A percentile compares a stretch with the other conserved stretches of the same genome.
phyloP scores from a whole-genome alignment of 208 protist species.

The Trypanosoma brucei region DNA sequence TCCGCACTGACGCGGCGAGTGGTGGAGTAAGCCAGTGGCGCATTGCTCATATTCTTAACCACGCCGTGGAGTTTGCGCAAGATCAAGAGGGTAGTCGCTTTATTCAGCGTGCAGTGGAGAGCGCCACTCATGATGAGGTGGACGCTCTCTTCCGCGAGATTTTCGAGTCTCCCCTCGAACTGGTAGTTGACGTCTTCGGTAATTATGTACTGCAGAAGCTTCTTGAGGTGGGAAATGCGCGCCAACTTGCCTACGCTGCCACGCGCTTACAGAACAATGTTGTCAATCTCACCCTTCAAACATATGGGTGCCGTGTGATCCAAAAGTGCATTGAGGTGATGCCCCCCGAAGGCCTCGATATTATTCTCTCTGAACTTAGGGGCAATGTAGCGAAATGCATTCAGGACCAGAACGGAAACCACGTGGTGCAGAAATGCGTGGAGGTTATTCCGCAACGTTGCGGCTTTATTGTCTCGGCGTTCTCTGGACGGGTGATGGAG shows the following conservation, averaged over 20 bases:
- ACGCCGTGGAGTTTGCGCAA: slow-evolving; percentile 93
- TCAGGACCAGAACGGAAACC: slow-evolving; percentile 99
- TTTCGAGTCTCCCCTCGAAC: slow-evolving; percentile 76
- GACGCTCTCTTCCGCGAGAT: slow-evolving; percentile 92
- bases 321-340: slow-evolving; percentile 97
- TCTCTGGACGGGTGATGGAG: slow-evolving; percentile 91
- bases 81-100: slow-evolving; percentile 98
- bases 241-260: slow-evolving; percentile 79
- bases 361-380: slow-evolving; percentile 92
- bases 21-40: slow-evolving; percentile 37
- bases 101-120: slow-evolving; percentile 96
- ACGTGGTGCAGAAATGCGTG: slow-evolving; percentile 99
- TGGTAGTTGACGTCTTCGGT: slow-evolving; percentile 98
- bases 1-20: slow-evolving; percentile 49
- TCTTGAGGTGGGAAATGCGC: slow-evolving; percentile 92
- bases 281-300: slow-evolving; percentile 92
- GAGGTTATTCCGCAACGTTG: slow-evolving; percentile 91
- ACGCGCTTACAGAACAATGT: slow-evolving; percentile 88
- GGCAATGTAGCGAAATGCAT: slow-evolving; percentile 95
- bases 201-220: slow-evolving; percentile 99
- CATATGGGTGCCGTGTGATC: slow-evolving; percentile 98
- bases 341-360: slow-evolving; percentile 68
- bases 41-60: slow-evolving; percentile 82
- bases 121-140: slow-evolving; percentile 71
- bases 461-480: slow-evolving; percentile 96